Base-by-base conservation (phyloP, 2,329 filamentous ascomycete species). In the Chrysosporium keratinophilum region DNA sequence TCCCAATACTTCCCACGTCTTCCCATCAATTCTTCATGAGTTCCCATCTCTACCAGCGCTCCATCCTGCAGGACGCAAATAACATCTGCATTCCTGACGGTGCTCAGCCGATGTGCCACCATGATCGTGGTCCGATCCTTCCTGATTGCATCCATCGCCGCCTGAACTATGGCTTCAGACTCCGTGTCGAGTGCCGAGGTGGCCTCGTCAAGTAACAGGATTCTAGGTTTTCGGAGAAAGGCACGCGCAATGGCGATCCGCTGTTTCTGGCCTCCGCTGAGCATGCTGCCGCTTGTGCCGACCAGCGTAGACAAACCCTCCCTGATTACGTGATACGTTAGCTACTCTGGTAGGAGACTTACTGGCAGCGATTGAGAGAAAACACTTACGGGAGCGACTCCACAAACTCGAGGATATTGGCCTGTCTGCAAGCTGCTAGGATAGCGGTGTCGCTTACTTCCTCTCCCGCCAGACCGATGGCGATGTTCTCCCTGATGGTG, bases 191-290 rank as follows among this genome's bases (percentile, higher is more conserved):
- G 58, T 6, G 68, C 62, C 4, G 68, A 65, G 0, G 68, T 70
- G 1, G 68, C 68, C 56, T 70, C 68, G 47, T 70, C 68, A 3
- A 70, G 58, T 14, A 70, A 63, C 2, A 96, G 77, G 63, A 95
- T 76, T 70, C 86, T 88, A 0, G 89, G 89, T 62, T 94, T 84
- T 9, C 84, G 88, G 23, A 95, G 85, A 52, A 95, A 80, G 15
- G 88, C 88, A 60, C 87, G 77, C 2, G 89, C 88, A 65, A 95
- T 90, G 5, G 89, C 87, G 63, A 95, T 91, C 58, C 90, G 85
- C 69, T 96, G 90, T 69, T 94, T 80, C 66, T 95, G 88, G 0
- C 89, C 89, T 0, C 87, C 87, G 47, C 64, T 67, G 34, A 68
- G 46, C 37, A 63, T 63, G 12, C 60, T 63, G 14, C 64, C 66